phyloP scores from a whole-genome alignment of 2,329 filamentous ascomycete species.

The Cordyceps pruinosa region DNA sequence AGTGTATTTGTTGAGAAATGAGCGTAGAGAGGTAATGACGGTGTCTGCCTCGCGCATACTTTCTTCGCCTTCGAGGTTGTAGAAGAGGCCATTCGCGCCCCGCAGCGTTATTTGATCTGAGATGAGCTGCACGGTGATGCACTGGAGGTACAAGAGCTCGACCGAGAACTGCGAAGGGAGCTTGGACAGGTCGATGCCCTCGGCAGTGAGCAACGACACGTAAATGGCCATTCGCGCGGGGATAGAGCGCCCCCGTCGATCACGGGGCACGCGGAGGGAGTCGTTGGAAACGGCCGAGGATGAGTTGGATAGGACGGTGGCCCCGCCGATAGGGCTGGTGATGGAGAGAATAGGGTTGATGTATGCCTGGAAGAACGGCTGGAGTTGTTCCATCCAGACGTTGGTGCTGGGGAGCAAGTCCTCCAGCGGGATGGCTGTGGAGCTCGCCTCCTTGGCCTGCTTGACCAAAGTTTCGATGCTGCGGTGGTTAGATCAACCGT shows the following conservation, averaged over 20 bases:
- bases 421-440: slow-evolving; percentile 24
- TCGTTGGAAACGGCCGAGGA: slow-evolving; percentile 15
- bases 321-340: slow-evolving; percentile 64
- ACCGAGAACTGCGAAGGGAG: slow-evolving; percentile 37
- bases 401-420: slow-evolving; percentile 56
- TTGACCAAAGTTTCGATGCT: slow-evolving; percentile 48
- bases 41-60: slow-evolving; percentile 34
- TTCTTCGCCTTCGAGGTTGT: slow-evolving; percentile 29
- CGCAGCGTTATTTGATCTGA: slow-evolving; percentile 46
- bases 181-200: slow-evolving; percentile 30
- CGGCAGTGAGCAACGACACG: slow-evolving; percentile 49
- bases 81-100: slow-evolving; percentile 41
- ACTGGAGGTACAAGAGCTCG: slow-evolving; percentile 46
- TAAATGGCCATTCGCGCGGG: slow-evolving; percentile 72
- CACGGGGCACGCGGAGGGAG: slow-evolving; percentile 40
- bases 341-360: slow-evolving; percentile 63
- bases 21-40: slow-evolving; percentile 35
- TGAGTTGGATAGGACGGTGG: slow-evolving; percentile 53
- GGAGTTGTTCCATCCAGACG: slow-evolving; percentile 61
- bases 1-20: slow-evolving; percentile 29
- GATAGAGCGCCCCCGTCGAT: slow-evolving; percentile 63
- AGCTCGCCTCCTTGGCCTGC: slow-evolving; percentile 34
- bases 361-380: slow-evolving; percentile 39
- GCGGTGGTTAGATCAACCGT: not conserved
- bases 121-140: slow-evolving; percentile 43